phyloP scores from a whole-genome alignment of 176 grass and related monocot species.

The Oryza longistaminata region DNA sequence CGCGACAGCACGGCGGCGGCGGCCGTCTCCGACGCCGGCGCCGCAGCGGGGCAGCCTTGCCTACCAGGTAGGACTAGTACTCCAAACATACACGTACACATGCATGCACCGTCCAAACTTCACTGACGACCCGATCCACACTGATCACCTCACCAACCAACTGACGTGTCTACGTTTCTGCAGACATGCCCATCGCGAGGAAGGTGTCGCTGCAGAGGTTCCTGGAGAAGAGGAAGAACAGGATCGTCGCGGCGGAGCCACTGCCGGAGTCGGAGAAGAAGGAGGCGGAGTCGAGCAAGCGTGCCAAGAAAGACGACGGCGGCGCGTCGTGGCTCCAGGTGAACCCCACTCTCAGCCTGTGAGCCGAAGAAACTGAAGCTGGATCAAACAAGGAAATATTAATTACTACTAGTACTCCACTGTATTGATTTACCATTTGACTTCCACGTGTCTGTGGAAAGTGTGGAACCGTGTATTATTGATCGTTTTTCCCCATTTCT shows the following conservation, averaged over 20 bases:
- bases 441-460: not conserved
- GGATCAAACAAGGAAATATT: not conserved
- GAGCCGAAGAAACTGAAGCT: not conserved
- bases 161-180: conserved; percentile 12
- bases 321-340: conserved; percentile 43
- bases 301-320: conserved; percentile 1
- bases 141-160: not conserved
- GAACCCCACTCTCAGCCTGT: conserved; percentile 37
- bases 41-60: conserved; percentile 26
- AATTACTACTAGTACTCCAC: not conserved
- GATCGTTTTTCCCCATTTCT: not conserved
- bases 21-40: not conserved
- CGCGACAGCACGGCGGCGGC: not conserved
- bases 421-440: not conserved
- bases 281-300: conserved; percentile 6
- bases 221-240: conserved; percentile 81
- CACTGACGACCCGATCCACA: conserved; percentile 4
- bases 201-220: conserved; percentile 86
- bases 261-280: conserved; percentile 4
- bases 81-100: not conserved
- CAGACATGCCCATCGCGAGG: conserved; percentile 90
- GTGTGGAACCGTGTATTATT: not conserved
- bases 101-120: not conserved
- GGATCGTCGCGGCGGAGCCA: conserved; percentile 30
- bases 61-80: conserved; percentile 31